Evolutionary conservation across 2,329 filamentous ascomycete species (phyloP).

Genomic region (Claviceps arundinis): DNA sequence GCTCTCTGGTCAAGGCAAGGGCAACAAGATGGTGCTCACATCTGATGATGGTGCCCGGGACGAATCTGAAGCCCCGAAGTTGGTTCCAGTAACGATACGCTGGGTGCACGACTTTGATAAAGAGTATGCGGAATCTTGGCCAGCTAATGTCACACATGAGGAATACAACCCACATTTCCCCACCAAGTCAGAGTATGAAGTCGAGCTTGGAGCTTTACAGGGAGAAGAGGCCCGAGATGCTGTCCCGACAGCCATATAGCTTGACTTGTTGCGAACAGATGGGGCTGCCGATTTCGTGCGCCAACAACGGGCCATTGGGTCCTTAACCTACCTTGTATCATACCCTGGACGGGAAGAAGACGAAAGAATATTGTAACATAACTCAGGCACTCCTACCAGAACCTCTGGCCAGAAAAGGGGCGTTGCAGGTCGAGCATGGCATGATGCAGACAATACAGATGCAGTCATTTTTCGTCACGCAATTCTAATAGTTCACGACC

Average conservation of each 20-base stretch:
- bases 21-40: constrained; percentile 30
- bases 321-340: constrained; percentile 2
- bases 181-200: background rate
- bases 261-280: background rate
- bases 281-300: constrained; percentile 1
- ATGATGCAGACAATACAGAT: background rate
- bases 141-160: constrained; percentile 39
- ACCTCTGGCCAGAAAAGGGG: background rate
- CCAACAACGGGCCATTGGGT: background rate
- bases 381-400: background rate
- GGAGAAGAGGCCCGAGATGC: background rate
- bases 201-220: constrained; percentile 2
- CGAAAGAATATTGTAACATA: background rate
- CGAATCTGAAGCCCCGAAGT: constrained; percentile 9
- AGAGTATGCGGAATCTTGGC: constrained; percentile 34
- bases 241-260: background rate
- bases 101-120: constrained; percentile 38
- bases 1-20: constrained; percentile 36
- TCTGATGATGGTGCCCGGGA: constrained; percentile 7
- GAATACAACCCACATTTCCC: constrained; percentile 19
- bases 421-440: background rate
- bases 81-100: constrained; percentile 32
- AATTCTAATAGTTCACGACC: background rate
- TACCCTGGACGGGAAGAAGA: background rate
- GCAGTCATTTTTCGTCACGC: background rate